These are phyloP conservation scores for Raphanus sativus DNA, from an alignment of 345 rosid species.

Conservation along the genomic window DNA sequence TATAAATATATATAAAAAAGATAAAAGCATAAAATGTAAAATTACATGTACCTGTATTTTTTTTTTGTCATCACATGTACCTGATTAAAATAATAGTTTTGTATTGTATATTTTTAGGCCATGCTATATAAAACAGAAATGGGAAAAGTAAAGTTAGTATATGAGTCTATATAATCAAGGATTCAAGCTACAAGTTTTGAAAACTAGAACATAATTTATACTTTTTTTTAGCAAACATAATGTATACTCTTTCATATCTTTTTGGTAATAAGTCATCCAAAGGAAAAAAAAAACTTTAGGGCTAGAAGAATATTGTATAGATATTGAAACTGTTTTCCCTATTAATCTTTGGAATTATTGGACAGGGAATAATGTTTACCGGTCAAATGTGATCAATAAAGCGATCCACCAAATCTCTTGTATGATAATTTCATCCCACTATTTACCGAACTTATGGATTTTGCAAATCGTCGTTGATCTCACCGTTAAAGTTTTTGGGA, in stretches of 20 bases:
- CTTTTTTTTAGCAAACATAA: no score
- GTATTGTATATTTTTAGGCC: background rate
- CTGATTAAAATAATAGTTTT: no score
- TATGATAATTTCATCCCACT: constrained; percentile 27
- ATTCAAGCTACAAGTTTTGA: background rate
- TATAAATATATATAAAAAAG: no score
- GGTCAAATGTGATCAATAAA: constrained; percentile 38
- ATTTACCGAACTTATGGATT: constrained; percentile 35
- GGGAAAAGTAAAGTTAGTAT: background rate
- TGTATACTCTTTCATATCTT: background rate
- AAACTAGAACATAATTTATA: background rate
- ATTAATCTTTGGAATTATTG: constrained; percentile 26
- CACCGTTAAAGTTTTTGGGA: constrained; percentile 31
- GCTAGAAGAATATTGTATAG: background rate
- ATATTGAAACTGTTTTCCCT: background rate
- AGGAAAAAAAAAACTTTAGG: background rate
- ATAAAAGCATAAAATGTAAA: no score
- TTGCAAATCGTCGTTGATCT: constrained; percentile 34
- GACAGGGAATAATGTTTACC: constrained; percentile 27
- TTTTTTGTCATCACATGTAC: no score
- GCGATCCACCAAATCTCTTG: constrained; percentile 32
- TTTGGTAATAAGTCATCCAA: background rate
- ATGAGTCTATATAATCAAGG: background rate
- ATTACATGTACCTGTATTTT: no score
- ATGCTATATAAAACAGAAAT: background rate